Evolutionary conservation across 2,329 filamentous ascomycete species (phyloP), one percentile per base, ranked within the genome.

Genomic region (Dactylonectria estremocensis): DNA sequence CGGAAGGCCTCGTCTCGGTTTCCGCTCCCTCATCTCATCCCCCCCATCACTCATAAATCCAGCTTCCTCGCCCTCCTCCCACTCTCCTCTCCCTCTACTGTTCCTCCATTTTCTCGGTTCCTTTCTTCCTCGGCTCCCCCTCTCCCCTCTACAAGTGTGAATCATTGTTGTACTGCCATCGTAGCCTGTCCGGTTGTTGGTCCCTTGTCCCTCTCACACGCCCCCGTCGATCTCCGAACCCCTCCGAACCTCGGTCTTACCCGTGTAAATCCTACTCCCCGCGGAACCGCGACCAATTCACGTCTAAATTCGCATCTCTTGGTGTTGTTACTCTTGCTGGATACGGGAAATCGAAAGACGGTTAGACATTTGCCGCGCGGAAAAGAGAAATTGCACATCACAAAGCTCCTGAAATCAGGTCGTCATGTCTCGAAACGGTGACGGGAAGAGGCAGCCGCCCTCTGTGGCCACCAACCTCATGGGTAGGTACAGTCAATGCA

Each of bases 381-480:
- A 22, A 28, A 22, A 14, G 18, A 31, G 50, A 35, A 8, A 7
- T 14, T n/a, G 18, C 49, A 35, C 8, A 35, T 8, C 24, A 50
- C 20, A 20, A n/a, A 35, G n/a, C 20, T 18, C 10, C 28, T 13
- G 52, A n/a, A 35, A 64, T 54, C 22, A 35, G 28, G 56, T 69
- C 68, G 72, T 68, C 69, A 83, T 83, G 81, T 74, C 81, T 72
- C 74, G 72, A 65, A 76, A 75, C 61, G 73, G 62, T 54, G 76
- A 78, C 61, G 77, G 74, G 64, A 80, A 86, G 84, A 95, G 93
- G 85, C 90, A 92, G 85, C 92, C 93, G 76, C 90, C 95, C 67
- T 95, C 95, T 63, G 93, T 91, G 70, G 95, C 95, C 50, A 95
- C 93, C 54, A 98, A 98, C 83, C 84, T 98, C 77, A 95, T 98